phyloP scores from a whole-genome alignment of 1,284 basidiomycete species.

The Trichosporon inkin region DNA sequence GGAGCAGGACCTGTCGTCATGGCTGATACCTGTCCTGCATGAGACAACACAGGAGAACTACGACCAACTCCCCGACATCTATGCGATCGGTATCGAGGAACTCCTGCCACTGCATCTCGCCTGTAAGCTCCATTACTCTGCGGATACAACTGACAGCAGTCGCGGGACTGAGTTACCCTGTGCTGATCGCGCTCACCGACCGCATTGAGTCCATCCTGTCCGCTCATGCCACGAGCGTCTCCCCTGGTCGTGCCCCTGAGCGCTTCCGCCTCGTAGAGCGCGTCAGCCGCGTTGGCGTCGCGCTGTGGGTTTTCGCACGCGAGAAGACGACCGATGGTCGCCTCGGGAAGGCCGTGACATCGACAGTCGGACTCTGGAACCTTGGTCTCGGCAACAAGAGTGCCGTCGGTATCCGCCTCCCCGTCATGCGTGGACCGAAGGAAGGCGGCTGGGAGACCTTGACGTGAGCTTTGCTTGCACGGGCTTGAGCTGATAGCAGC shows the following conservation, averaged over 20 bases:
- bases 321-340: constrained; percentile 34
- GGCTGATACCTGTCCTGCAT: constrained; percentile 49
- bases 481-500: constrained; percentile 52
- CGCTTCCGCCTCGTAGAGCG: constrained; percentile 39
- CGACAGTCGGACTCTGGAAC: constrained; percentile 45
- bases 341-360: constrained; percentile 33
- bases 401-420: constrained; percentile 82
- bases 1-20: constrained; percentile 45
- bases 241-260: constrained; percentile 28
- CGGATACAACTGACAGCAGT: constrained; percentile 25
- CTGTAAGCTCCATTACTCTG: constrained; percentile 37
- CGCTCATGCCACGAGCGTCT: constrained; percentile 40
- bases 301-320: constrained; percentile 48
- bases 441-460: constrained; percentile 65
- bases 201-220: constrained; percentile 45
- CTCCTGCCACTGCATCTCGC: constrained; percentile 60
- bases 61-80: constrained; percentile 62
- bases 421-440: constrained; percentile 56
- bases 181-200: constrained; percentile 37
- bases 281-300: constrained; percentile 45
- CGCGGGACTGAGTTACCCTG: constrained; percentile 36
- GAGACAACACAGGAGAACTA: constrained; percentile 27
- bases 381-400: constrained; percentile 89
- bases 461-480: constrained; percentile 60
- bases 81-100: constrained; percentile 94